Percentiles rank a stretch among this genome's conserved stretches.
Conservation (phyloP, 129 eudicot genomes). For the Lactuca saligna region DNA sequence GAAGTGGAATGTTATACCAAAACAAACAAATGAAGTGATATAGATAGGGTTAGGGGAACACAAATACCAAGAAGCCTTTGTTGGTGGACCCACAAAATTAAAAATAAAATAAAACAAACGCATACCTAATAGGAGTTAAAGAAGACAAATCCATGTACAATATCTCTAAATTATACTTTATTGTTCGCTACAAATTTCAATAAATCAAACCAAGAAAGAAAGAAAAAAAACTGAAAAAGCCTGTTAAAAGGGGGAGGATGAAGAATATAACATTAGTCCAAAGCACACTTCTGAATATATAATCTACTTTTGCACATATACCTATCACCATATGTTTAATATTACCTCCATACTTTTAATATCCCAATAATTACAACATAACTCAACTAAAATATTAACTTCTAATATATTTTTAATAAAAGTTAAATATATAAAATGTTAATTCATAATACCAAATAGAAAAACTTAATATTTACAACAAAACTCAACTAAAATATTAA, state of each 20-base stretch:
- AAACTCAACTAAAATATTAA: no score
- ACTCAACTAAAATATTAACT: no score
- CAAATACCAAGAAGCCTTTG: conserved; percentile 33
- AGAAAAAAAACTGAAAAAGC: conserved; percentile 31
- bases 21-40: conserved; percentile 27
- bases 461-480: no score
- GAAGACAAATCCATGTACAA: conserved; percentile 29
- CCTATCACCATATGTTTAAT: conserved; percentile 14
- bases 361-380: background rate
- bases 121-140: conserved; percentile 20
- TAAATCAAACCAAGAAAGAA: conserved; percentile 32
- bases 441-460: no score
- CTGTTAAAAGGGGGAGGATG: conserved; percentile 27
- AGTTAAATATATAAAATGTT: no score
- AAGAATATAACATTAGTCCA: conserved; percentile 15
- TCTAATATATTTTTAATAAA: no score
- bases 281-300: conserved; percentile 21
- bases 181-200: conserved; percentile 36
- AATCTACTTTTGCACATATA: conserved; percentile 13
- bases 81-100: conserved; percentile 22
- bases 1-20: conserved; percentile 11
- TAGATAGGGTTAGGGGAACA: conserved; percentile 20
- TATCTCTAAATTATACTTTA: conserved; percentile 15
- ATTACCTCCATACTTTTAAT: conserved; percentile 11
- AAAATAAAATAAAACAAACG: conserved; percentile 1